Conservation (phyloP, 2,329 filamentous ascomycete species). For the Xylariales sp. region DNA sequence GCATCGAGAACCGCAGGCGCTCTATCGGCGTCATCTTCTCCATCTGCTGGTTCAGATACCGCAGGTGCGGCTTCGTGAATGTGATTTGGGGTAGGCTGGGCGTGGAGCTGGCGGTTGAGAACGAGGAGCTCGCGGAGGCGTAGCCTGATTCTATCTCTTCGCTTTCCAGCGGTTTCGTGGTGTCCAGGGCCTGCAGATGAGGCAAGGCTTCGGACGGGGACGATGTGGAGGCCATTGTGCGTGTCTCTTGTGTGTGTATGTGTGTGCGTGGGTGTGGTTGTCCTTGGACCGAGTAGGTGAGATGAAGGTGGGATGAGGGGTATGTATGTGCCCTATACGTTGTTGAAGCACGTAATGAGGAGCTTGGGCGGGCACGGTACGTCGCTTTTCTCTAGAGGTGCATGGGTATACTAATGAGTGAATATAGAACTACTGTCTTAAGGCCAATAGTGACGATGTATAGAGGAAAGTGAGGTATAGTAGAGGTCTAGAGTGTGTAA, state of each 20-base stretch:
- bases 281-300: neutral
- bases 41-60: conserved; percentile 90
- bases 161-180: conserved; percentile 55
- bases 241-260: conserved; percentile 17
- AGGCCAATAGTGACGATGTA: conserved; percentile 1
- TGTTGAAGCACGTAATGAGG: neutral
- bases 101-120: conserved; percentile 60
- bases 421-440: neutral
- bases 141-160: conserved; percentile 84
- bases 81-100: conserved; percentile 78
- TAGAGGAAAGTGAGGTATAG: conserved; percentile 2
- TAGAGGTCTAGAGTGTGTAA: conserved; percentile 8
- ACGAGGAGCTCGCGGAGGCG: conserved; percentile 70
- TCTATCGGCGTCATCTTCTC: conserved; percentile 90
- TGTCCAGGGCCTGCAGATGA: conserved; percentile 51
- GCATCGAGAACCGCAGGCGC: conserved; percentile 90
- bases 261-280: conserved; percentile 20
- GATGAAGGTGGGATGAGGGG: neutral
- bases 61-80: conserved; percentile 88
- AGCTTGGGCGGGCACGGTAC: neutral
- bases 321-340: conserved; percentile 8
- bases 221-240: conserved; percentile 49
- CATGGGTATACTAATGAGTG: conserved; percentile 4
- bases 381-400: neutral
- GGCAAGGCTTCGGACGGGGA: conserved; percentile 56